phyloP scores from a whole-genome alignment of 352 stramenopile species.

The Blastocystis sp. region DNA sequence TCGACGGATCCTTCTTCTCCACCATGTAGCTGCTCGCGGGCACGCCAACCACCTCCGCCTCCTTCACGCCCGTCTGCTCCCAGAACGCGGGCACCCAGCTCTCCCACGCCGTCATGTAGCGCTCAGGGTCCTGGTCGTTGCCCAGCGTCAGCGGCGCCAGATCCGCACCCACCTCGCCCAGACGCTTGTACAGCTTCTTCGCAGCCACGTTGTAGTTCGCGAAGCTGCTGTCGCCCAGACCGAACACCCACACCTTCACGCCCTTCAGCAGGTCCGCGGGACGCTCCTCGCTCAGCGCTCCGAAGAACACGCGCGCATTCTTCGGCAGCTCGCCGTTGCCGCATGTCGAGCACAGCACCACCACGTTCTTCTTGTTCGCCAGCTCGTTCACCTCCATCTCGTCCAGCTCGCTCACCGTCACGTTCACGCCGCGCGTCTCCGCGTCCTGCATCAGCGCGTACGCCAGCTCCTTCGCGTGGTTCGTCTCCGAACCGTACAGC shows the following conservation, averaged over 20 bases:
- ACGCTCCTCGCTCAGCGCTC: neutral
- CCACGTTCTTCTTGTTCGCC: conserved; percentile 67
- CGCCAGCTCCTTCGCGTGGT: conserved; percentile 68
- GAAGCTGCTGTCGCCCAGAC: conserved; percentile 69
- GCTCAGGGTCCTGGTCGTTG: conserved; percentile 35
- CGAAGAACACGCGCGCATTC: conserved; percentile 67
- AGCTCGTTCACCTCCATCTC: conserved; percentile 69
- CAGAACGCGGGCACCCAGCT: neutral
- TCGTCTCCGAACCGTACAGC: conserved; percentile 69
- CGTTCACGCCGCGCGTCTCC: conserved; percentile 63
- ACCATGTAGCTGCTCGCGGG: conserved; percentile 65
- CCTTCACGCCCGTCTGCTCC: neutral
- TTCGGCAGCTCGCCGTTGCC: conserved; percentile 71
- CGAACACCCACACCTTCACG: conserved; percentile 70
- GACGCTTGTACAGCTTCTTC: conserved; percentile 66
- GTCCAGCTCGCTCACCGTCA: conserved; percentile 67
- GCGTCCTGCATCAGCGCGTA: conserved; percentile 69
- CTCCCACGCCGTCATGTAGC: conserved; percentile 30
- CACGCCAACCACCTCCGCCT: neutral
- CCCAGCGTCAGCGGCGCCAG: neutral
- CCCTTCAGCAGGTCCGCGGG: conserved; percentile 58
- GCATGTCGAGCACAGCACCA: conserved; percentile 71
- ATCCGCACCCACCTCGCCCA: conserved; percentile 69
- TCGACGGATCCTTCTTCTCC: conserved; percentile 60
- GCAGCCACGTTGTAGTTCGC: conserved; percentile 73